A percentile compares a stretch with the other conserved stretches of the same genome.
Conservation (phyloP, 2,329 filamentous ascomycete genomes). For the Fusarium goolgardi region DNA sequence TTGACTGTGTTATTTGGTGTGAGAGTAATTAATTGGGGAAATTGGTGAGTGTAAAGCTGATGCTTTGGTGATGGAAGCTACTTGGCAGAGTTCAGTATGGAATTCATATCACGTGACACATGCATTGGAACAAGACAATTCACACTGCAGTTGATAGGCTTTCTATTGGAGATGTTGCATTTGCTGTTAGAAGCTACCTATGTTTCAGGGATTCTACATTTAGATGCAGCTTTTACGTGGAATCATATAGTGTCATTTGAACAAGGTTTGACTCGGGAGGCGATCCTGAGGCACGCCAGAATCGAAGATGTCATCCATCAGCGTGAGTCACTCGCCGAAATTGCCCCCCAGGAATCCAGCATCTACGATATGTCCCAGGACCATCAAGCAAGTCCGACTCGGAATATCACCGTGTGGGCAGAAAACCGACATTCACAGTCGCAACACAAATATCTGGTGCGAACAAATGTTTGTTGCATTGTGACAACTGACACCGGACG, state of each 20-base stretch:
- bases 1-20: neutral
- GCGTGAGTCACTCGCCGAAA: constrained; percentile 42
- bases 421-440: constrained; percentile 30
- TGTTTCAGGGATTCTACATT: neutral
- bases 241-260: neutral
- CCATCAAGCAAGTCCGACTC: neutral
- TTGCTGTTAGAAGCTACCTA: neutral
- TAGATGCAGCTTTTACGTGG: neutral
- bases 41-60: neutral
- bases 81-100: constrained; percentile 12
- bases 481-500: constrained; percentile 57
- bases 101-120: constrained; percentile 38
- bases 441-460: constrained; percentile 28
- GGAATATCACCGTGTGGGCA: neutral
- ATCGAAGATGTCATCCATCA: constrained; percentile 32
- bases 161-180: neutral
- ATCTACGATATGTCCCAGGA: constrained; percentile 16
- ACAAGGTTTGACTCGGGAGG: neutral
- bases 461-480: constrained; percentile 55
- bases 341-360: constrained; percentile 3
- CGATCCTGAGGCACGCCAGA: constrained; percentile 22
- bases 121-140: neutral
- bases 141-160: neutral
- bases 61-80: constrained; percentile 1
- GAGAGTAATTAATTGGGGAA: neutral